A percentile compares a stretch with the other conserved stretches of the same genome.
These are phyloP conservation scores for Cercospora berteroae DNA, from an alignment of 2,329 filamentous ascomycete genomes.

Conservation along the genomic window DNA sequence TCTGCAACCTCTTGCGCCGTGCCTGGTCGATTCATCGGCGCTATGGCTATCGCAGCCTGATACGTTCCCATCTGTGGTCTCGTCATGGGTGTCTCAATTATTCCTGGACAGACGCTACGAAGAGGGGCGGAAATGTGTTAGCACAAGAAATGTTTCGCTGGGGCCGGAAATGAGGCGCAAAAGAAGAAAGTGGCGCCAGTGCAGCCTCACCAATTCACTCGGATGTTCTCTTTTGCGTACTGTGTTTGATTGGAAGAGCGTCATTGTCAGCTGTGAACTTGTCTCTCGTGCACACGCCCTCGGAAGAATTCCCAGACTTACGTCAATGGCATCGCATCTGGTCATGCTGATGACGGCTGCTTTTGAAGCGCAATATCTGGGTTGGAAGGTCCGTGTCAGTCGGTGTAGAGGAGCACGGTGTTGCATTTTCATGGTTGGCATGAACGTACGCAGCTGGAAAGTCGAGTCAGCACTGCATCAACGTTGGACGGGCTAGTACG, in stretches of 20 bases:
- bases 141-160: background rate
- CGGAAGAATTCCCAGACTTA: slow-evolving; percentile 26
- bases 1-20: slow-evolving; percentile 50
- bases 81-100: slow-evolving; percentile 50
- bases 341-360: slow-evolving; percentile 50
- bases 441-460: background rate
- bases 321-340: slow-evolving; percentile 50
- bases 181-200: background rate
- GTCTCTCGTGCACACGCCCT: background rate
- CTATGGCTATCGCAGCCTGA: slow-evolving; percentile 33
- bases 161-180: background rate
- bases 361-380: slow-evolving; percentile 47
- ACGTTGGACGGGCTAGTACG: background rate
- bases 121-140: background rate
- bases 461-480: slow-evolving; percentile 2
- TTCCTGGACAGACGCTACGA: slow-evolving; percentile 46
- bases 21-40: slow-evolving; percentile 45
- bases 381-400: background rate
- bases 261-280: slow-evolving; percentile 7
- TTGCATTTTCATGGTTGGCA: slow-evolving; percentile 29
- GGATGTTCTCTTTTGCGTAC: slow-evolving; percentile 48
- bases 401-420: slow-evolving; percentile 30
- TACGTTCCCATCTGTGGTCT: slow-evolving; percentile 38
- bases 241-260: slow-evolving; percentile 33
- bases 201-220: slow-evolving; percentile 41